Conservation (phyloP, 2,329 filamentous ascomycete genomes). For the Aspergillus fumigatus region DNA sequence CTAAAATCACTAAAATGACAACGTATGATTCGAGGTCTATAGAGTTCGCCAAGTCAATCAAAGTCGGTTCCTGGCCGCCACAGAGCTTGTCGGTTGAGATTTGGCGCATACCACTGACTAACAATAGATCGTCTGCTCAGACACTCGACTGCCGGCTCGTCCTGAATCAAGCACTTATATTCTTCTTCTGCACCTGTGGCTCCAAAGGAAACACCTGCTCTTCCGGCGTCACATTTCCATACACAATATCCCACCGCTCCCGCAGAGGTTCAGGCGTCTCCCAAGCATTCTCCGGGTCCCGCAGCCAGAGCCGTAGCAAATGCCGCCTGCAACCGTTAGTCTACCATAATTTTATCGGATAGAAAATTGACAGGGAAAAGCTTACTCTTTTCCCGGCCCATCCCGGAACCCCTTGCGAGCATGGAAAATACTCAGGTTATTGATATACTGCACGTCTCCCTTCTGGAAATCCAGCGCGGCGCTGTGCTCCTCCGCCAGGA, state of each 20-base stretch:
- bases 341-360: not conserved
- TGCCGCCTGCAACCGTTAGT: conserved; percentile 32
- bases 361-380: conserved; percentile 1
- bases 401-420: conserved; percentile 46
- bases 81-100: not conserved
- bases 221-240: conserved; percentile 35
- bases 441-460: conserved; percentile 50
- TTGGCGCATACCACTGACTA: no score
- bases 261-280: conserved; percentile 36
- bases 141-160: no score
- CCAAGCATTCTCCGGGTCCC: conserved; percentile 46
- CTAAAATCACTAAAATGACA: no score
- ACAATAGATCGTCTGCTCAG: no score
- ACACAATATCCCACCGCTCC: conserved; percentile 40
- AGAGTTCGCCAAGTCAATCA: not conserved
- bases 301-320: conserved; percentile 45
- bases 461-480: conserved; percentile 43
- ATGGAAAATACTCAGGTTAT: conserved; percentile 51
- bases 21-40: no score
- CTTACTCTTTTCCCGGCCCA: conserved; percentile 34
- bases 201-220: conserved; percentile 43
- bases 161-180: not conserved
- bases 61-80: not conserved
- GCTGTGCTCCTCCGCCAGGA: conserved; percentile 42
- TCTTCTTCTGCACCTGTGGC: conserved; percentile 5